Base-by-base conservation (phyloP, 768 basidiomycete genomes). In the Leucocoprinus sp. region DNA sequence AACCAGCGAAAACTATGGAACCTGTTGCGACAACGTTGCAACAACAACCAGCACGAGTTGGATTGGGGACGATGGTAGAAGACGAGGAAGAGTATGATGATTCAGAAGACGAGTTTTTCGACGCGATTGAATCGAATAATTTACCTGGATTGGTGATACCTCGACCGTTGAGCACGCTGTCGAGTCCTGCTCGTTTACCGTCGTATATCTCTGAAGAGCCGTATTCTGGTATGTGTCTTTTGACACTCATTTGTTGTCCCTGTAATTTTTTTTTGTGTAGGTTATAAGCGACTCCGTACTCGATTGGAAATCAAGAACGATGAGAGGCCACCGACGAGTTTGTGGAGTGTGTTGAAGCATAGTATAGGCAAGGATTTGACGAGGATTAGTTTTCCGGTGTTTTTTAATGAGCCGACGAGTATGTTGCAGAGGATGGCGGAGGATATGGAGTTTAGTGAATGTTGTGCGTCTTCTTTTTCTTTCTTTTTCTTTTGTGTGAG, bases 361-460 rank as follows among this genome's bases (percentile, higher is more conserved):
- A 87, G 83, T 51, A 95, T 98, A 49, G 93, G 95, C 50, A 97
- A 96, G 70, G 93, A 98, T 60, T 66, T 98, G 60, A 98, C 93
- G 31, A 93, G 75, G 73, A 97, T 98, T 49, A 87, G 81, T 53
- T 95, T 95, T 62, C 93, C 93, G 0, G 92, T 96, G 31, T 91
- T 81, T 60, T 92, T 90, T 57, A 93, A 92, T 61, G 87, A 90
- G 62, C 88, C 91, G 22, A 96, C 93, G 39, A 93, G 89, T 57
- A 97, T 98, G 93, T 61, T 98, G 49, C 90, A 98, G 67, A 70
- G 93, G 40, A 98, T 97, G 89, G 84, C 93, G 8, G 93, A 98
- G 65, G 93, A 98, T 63, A 95, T 95, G 90, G 93, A 96, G 62
- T 96, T 93, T 64, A 83, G 88, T 0, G 90, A 92, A 54, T 95